Percentiles rank a stretch among this genome's conserved stretches.
These are phyloP conservation scores for Reutealis trisperma DNA, from an alignment of 345 rosid genomes.

Conservation along the genomic window DNA sequence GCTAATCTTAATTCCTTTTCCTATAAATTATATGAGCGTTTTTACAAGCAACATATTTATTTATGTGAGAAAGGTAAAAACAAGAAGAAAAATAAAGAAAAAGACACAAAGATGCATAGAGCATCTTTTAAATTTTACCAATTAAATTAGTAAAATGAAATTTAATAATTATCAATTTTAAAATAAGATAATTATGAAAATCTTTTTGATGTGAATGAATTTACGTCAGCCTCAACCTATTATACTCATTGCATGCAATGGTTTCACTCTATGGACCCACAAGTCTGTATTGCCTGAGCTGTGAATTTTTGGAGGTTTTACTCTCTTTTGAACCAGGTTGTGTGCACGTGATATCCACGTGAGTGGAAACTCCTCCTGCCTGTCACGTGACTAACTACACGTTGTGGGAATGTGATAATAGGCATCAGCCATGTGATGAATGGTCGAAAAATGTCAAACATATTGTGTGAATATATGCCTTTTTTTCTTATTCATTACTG, in stretches of 20 bases:
- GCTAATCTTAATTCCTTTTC: not conserved
- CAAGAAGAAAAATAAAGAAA: not conserved
- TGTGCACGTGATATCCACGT: conserved; percentile 3
- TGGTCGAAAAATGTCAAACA: not conserved
- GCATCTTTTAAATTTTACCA: not conserved
- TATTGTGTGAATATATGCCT: no score
- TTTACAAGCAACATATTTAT: no score
- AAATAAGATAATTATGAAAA: not conserved
- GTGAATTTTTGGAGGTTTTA: not conserved
- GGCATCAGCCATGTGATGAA: not conserved
- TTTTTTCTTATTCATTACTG: no score
- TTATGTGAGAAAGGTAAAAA: conserved; percentile 4
- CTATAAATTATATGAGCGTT: not conserved
- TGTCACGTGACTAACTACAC: no score
- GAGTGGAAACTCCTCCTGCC: not conserved
- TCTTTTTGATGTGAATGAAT: not conserved
- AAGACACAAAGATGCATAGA: not conserved
- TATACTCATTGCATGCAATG: not conserved
- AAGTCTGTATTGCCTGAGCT: not conserved
- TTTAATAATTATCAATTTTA: no score
- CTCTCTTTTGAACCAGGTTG: not conserved
- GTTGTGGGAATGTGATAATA: not conserved
- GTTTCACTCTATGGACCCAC: not conserved
- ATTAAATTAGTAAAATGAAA: no score
- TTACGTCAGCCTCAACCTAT: not conserved